phyloP scores from a whole-genome alignment of 1,284 basidiomycete genomes.

The Uromyces viciae-fabae region DNA sequence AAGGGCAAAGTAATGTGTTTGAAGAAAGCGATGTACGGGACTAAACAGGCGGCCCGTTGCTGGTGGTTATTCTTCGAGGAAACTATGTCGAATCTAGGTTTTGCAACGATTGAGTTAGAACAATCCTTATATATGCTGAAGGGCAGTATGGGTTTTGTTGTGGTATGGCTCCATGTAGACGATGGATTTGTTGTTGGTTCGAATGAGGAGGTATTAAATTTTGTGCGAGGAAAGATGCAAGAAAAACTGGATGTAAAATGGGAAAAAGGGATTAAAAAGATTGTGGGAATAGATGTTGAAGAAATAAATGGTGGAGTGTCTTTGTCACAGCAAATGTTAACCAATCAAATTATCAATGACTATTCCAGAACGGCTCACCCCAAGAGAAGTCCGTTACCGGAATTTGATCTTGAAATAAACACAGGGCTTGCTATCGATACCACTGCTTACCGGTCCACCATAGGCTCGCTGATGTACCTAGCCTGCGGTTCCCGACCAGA shows the following conservation, averaged over 20 bases:
- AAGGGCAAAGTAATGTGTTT: not conserved
- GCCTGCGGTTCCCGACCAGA: conserved; percentile 1
- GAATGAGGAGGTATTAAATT: not conserved
- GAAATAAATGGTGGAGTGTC: too few relatives aligned
- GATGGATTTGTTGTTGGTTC: not conserved
- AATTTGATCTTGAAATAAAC: not conserved
- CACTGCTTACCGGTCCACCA: not conserved
- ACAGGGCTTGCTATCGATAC: not conserved
- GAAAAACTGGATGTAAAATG: not conserved
- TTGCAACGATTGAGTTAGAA: not conserved
- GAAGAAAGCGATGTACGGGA: not conserved
- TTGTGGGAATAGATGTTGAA: not conserved
- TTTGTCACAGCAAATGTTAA: not conserved
- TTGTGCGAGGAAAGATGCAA: not conserved
- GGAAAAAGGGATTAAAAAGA: not conserved
- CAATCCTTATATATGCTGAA: not conserved
- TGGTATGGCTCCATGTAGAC: not conserved
- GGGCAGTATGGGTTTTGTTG: not conserved
- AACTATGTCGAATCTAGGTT: not conserved
- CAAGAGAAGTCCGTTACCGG: not conserved
- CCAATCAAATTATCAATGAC: not conserved
- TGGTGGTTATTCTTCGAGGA: not conserved
- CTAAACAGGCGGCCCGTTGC: not conserved
- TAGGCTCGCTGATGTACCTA: not conserved
- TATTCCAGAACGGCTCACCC: not conserved